Evolutionary conservation across 73 alveolate genomes (phyloP).

Genomic region (Urostyla sp.): DNA sequence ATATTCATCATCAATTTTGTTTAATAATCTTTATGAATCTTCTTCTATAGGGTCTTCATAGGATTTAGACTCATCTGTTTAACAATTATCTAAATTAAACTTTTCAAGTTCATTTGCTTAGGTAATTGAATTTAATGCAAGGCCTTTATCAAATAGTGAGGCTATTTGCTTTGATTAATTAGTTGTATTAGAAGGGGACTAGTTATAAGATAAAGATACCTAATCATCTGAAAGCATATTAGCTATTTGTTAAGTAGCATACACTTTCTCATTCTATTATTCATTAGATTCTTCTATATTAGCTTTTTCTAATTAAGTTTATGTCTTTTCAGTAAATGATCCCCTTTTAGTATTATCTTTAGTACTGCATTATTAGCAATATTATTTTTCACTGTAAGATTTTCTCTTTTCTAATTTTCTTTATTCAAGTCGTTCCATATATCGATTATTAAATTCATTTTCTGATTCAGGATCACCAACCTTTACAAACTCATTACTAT

Average conservation of each 20-base stretch:
- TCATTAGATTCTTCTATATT: neutral
- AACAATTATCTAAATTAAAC: neutral
- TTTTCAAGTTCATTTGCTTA: too few relatives aligned
- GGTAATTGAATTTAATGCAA: too few relatives aligned
- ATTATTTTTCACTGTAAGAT: neutral
- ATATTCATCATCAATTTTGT: neutral
- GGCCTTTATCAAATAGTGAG: neutral
- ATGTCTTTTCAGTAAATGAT: neutral
- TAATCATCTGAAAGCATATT: slow-evolving; percentile 31
- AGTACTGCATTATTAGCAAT: neutral
- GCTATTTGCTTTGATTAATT: neutral
- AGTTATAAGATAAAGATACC: neutral
- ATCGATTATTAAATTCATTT: neutral
- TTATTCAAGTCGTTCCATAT: slow-evolving; percentile 4
- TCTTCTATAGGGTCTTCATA: slow-evolving; percentile 8
- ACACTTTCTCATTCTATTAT: neutral
- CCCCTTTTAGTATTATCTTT: neutral
- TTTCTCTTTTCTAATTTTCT: neutral
- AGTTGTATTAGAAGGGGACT: neutral
- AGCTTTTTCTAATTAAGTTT: neutral
- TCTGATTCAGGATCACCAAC: too few relatives aligned
- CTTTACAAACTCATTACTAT: neutral
- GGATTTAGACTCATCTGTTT: neutral
- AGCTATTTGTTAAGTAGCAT: slow-evolving; percentile 30
- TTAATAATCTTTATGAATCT: neutral